A percentile compares a stretch with the other conserved stretches of the same genome.
phyloP scores from a whole-genome alignment of 306 rosid species.

The Trifolium dubium region DNA sequence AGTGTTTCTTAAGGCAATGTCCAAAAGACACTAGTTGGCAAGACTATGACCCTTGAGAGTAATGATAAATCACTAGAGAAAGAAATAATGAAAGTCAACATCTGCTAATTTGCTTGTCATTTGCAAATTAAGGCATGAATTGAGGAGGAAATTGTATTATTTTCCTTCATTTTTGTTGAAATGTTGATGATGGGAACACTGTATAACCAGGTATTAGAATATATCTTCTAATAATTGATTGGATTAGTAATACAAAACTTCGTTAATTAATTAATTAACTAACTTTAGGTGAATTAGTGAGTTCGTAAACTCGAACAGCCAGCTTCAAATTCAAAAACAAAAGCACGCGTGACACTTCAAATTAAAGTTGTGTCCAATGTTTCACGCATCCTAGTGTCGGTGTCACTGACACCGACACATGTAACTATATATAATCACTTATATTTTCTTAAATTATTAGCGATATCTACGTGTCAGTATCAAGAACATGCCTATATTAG shows the following conservation, averaged over 20 bases:
- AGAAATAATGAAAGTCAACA: constrained; percentile 6
- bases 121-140: constrained; percentile 16
- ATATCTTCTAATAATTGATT: too few relatives aligned
- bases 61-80: not conserved
- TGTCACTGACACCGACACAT: not conserved
- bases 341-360: not conserved
- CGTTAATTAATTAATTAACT: not conserved
- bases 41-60: not conserved
- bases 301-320: not conserved
- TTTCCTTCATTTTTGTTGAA: constrained; percentile 4
- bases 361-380: not conserved
- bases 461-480: not conserved
- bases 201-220: not conserved
- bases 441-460: not conserved
- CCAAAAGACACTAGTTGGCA: not conserved
- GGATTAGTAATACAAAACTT: too few relatives aligned
- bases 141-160: not conserved
- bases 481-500: not conserved
- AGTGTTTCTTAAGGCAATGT: constrained; percentile 4
- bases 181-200: not conserved
- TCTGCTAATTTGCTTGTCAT: not conserved
- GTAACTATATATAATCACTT: not conserved
- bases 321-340: not conserved
- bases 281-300: constrained; percentile 3
- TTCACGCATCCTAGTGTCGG: not conserved